phyloP scores from a whole-genome alignment of 2,329 filamentous ascomycete genomes.

The Exophiala sideris region DNA sequence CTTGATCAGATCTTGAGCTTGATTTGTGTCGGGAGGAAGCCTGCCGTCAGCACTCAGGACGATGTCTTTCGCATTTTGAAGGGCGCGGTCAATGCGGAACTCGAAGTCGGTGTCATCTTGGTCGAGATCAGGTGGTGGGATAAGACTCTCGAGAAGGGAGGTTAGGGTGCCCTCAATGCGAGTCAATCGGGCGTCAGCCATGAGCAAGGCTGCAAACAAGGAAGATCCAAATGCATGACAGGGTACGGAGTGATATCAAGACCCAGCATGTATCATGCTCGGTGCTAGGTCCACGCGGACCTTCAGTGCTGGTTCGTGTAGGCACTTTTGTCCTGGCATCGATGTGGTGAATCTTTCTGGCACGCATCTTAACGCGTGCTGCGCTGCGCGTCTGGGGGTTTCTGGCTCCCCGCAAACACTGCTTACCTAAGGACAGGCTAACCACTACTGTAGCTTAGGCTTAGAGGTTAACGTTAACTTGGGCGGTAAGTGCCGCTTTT shows the following conservation, averaged over 20 bases:
- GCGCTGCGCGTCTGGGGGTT: too few species aligned
- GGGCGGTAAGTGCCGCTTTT: too few species aligned
- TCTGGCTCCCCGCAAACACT: too few species aligned
- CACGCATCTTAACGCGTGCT: too few species aligned
- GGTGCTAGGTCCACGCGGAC: not conserved
- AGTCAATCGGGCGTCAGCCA: conserved; percentile 53
- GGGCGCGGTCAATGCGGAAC: conserved; percentile 63
- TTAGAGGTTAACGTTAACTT: too few species aligned
- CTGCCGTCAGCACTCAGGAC: conserved; percentile 36
- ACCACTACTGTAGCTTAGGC: too few species aligned
- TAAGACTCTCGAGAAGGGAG: conserved; percentile 70
- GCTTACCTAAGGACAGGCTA: too few species aligned
- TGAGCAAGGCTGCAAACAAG: conserved; percentile 33
- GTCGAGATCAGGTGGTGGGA: conserved; percentile 59
- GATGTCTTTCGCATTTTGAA: conserved; percentile 49
- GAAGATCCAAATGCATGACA: conserved; percentile 19
- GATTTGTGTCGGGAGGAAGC: conserved; percentile 61
- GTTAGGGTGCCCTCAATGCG: conserved; percentile 77
- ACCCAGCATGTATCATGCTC: not conserved
- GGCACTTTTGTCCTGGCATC: too few species aligned
- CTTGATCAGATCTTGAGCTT: conserved; percentile 90
- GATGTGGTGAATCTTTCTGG: too few species aligned
- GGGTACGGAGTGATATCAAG: not conserved
- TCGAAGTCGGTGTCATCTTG: conserved; percentile 67
- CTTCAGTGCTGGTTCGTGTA: too few species aligned